These are phyloP conservation scores for Coemansia sp. DNA, from an alignment of 371 early-diverging fungal genomes.

Conservation along the genomic window DNA sequence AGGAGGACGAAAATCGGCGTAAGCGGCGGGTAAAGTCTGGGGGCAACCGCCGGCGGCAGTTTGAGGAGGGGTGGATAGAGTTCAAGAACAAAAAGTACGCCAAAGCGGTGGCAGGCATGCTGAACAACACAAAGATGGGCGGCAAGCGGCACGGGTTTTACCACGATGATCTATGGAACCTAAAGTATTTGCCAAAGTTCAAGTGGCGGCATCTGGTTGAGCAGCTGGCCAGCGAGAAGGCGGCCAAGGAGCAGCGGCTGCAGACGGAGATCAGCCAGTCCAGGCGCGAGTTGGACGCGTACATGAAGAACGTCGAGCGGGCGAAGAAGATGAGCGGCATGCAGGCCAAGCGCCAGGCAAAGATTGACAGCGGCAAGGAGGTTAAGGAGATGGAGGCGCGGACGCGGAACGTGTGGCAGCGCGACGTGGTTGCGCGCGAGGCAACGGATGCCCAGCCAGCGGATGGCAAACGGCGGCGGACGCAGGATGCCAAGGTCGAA, in stretches of 20 bases:
- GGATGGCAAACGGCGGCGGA: constrained; percentile 22
- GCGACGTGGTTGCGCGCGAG: constrained; percentile 34
- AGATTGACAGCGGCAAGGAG: constrained; percentile 44
- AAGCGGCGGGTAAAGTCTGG: constrained; percentile 66
- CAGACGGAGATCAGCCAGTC: constrained; percentile 84
- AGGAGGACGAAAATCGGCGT: constrained; percentile 61
- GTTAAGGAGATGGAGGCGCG: constrained; percentile 36
- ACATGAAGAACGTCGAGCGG: constrained; percentile 79
- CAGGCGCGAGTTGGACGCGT: constrained; percentile 80
- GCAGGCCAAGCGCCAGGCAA: constrained; percentile 62
- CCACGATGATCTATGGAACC: constrained; percentile 94
- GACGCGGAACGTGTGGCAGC: constrained; percentile 53
- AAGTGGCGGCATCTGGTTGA: constrained; percentile 96
- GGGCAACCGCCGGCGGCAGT: constrained; percentile 78
- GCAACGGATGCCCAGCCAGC: background rate
- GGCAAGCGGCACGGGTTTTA: constrained; percentile 79
- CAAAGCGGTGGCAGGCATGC: constrained; percentile 68
- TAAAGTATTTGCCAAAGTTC: constrained; percentile 93
- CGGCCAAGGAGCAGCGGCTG: constrained; percentile 79
- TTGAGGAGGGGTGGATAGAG: constrained; percentile 96
- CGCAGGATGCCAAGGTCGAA: constrained; percentile 14
- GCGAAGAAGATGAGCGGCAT: constrained; percentile 82
- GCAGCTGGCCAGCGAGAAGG: constrained; percentile 69
- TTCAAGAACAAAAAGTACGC: constrained; percentile 88
- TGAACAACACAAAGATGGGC: constrained; percentile 84